These are phyloP conservation scores for Neurospora tetraspora DNA, from an alignment of 495 filamentous ascomycete genomes.

Conservation along the genomic window DNA sequence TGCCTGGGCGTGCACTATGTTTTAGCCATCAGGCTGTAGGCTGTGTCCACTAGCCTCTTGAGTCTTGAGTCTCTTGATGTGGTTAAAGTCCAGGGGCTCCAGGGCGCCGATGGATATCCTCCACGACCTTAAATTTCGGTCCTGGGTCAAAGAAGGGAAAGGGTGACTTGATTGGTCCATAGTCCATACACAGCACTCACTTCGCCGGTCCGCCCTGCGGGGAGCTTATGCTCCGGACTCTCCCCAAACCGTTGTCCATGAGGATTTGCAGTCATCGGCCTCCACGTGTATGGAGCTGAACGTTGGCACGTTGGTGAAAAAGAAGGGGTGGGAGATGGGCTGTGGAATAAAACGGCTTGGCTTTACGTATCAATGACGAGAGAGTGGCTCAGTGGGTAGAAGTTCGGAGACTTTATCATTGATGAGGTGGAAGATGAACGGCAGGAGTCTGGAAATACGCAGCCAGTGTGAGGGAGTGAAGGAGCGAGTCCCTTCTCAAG, in stretches of 20 bases:
- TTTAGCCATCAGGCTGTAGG: background rate
- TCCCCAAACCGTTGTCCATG: background rate
- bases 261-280: background rate
- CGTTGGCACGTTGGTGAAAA: background rate
- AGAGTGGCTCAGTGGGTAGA: background rate
- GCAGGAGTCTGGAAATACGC: background rate
- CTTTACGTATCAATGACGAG: background rate
- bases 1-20: background rate
- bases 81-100: background rate
- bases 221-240: background rate
- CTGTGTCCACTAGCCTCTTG: background rate
- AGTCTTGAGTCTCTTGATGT: background rate
- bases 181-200: background rate
- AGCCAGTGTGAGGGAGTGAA: background rate
- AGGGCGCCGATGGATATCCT: background rate
- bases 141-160: background rate
- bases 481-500: background rate
- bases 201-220: background rate
- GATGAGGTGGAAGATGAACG: background rate
- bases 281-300: background rate
- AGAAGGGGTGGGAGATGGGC: background rate
- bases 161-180: background rate
- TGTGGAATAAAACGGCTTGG: background rate
- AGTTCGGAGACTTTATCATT: background rate
- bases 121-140: background rate